A percentile compares a stretch with the other conserved stretches of the same genome.
These are phyloP conservation scores for Colletotrichum sp. DNA, from an alignment of 2,329 filamentous ascomycete species.

Conservation along the genomic window DNA sequence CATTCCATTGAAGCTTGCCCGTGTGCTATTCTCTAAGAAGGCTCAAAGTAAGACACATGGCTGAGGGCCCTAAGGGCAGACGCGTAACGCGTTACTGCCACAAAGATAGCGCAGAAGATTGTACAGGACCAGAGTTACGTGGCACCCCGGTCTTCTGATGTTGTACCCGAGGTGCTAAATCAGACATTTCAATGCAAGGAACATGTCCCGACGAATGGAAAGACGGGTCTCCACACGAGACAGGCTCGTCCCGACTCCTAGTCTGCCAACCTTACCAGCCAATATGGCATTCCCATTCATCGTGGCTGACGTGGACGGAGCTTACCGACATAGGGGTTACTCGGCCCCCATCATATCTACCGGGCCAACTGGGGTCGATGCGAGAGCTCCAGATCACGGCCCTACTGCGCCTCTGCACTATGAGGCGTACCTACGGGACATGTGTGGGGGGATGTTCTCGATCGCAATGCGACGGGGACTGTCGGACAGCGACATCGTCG, in stretches of 20 bases:
- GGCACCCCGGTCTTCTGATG: not conserved
- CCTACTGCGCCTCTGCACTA: slow-evolving; percentile 6
- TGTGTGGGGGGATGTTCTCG: not conserved
- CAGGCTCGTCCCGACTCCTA: not conserved
- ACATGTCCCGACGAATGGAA: not conserved
- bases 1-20: not conserved
- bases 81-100: not conserved
- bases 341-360: not conserved
- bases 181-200: not conserved
- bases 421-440: not conserved
- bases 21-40: not conserved
- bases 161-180: not conserved
- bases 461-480: not conserved
- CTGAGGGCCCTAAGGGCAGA: not conserved
- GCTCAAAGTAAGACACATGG: not conserved
- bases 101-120: not conserved
- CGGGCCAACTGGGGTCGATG: not conserved
- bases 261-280: not conserved
- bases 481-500: not conserved
- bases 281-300: not conserved
- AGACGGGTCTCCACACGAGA: not conserved
- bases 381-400: not conserved
- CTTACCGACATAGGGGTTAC: not conserved
- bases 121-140: not conserved
- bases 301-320: not conserved